Evolutionary conservation across 768 basidiomycete species (phyloP), one percentile per base, ranked within the genome.

Genomic region (Tubosaeta brunneosetosa): DNA sequence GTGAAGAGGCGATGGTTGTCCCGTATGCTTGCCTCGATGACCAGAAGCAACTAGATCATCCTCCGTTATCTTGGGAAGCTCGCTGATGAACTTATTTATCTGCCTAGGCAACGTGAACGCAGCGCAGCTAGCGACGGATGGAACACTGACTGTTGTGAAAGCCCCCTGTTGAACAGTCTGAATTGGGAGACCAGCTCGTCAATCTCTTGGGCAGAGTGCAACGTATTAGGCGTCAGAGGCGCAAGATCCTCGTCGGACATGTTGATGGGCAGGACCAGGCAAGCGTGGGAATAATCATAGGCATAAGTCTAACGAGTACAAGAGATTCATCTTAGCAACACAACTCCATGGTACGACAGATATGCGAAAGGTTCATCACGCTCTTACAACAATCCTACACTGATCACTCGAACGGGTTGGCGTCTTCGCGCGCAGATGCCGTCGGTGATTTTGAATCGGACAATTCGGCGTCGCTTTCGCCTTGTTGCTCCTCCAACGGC

Each of bases 321-420:
- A 40, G 50, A 66, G 56, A 64, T 64, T 64, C 61, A 69, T 55
- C 49, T 22, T 22, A 47, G 45, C 29, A 57, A 62, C 54, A 60
- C 50, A 41, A 52, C 49, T 55, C 41, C 57, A 63, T 47, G 51
- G 60, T 56, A 60, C 60, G 57, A 63, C 62, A 61, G 53, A 65
- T 55, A 54, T 51, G 47, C 25, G 54, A 49, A 61, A 29, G 52
- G 55, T 60, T 60, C 38, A 56, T 57, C 56, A 48, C 41, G 45
- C 56, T 65, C 69, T 65, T 67, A 67, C 66, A 67, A 22, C 44
- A 45, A 51, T 42, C 40, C 40, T 44, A 40, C 40, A 44, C 8
- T 10, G n/a, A 25, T 59, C 45, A 56, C 51, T 62, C 59, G 84
- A 91, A 91, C 17, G 88, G 88, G 62, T 88, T 91, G 65, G 84